A percentile compares a stretch with the other conserved stretches of the same genome.
These are phyloP conservation scores for Melampsora americana DNA, from an alignment of 1,284 basidiomycete species.

Conservation along the genomic window DNA sequence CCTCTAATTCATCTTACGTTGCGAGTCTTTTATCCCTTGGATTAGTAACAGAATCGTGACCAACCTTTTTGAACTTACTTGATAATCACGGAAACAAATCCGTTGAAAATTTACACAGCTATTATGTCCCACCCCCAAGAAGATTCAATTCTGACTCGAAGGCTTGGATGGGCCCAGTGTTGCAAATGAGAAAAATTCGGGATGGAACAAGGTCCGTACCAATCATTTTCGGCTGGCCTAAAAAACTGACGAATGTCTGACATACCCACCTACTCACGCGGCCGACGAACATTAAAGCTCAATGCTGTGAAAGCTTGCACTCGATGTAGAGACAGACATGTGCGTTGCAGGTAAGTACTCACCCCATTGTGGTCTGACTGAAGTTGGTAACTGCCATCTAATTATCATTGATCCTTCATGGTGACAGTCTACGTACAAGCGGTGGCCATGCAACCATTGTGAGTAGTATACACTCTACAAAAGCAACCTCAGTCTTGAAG, in stretches of 20 bases:
- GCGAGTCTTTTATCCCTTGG: no score
- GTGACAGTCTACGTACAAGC: constrained; percentile 15
- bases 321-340: constrained; percentile 27
- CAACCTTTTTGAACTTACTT: no score
- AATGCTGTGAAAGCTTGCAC: constrained; percentile 37
- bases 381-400: background rate
- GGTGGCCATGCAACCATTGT: constrained; percentile 38
- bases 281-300: background rate
- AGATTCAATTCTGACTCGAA: constrained; percentile 4
- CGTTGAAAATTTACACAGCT: background rate
- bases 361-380: constrained; percentile 1
- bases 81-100: no score
- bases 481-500: background rate
- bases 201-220: constrained; percentile 26
- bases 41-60: no score
- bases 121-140: background rate
- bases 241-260: no score
- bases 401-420: background rate
- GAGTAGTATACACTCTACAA: background rate
- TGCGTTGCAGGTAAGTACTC: constrained; percentile 30
- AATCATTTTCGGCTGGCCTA: no score
- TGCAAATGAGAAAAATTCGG: constrained; percentile 22
- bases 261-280: no score
- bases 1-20: background rate
- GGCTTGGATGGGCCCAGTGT: constrained; percentile 32